These are phyloP conservation scores for Ophiocytium majus DNA, from an alignment of 352 stramenopile genomes.

Conservation along the genomic window DNA sequence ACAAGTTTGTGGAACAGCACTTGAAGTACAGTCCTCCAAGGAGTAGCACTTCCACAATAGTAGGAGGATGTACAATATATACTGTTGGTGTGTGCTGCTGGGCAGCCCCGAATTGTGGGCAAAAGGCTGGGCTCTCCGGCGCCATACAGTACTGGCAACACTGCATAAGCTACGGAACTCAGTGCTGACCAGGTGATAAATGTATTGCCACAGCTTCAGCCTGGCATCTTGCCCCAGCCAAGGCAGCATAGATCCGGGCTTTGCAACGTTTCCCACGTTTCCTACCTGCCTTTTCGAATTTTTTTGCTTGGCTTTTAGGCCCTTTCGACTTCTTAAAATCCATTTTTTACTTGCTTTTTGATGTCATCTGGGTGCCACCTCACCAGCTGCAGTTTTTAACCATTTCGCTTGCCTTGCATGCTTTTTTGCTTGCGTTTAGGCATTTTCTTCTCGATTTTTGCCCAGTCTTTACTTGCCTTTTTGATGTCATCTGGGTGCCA, in stretches of 20 bases:
- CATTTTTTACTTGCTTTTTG: background rate
- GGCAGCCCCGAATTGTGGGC: no score
- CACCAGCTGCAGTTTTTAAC: background rate
- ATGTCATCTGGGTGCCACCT: background rate
- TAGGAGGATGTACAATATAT: no score
- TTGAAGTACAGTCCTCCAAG: no score
- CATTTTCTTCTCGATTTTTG: background rate
- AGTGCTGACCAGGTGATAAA: no score
- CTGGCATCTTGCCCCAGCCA: background rate
- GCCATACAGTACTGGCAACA: no score
- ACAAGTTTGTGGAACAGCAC: no score
- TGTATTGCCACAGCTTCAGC: no score
- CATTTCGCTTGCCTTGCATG: background rate
- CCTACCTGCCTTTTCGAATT: background rate
- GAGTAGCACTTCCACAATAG: no score
- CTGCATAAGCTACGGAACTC: no score
- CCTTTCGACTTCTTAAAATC: background rate
- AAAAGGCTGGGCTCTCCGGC: no score
- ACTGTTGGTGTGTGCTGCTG: no score
- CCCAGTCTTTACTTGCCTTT: background rate
- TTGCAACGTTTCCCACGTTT: background rate
- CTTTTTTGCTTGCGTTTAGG: background rate
- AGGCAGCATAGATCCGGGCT: background rate
- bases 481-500: slow-evolving; percentile 14
- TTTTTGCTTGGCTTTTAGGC: background rate